Conservation (phyloP, 164 flowering plant species). For the Tinospora cordifolia region DNA sequence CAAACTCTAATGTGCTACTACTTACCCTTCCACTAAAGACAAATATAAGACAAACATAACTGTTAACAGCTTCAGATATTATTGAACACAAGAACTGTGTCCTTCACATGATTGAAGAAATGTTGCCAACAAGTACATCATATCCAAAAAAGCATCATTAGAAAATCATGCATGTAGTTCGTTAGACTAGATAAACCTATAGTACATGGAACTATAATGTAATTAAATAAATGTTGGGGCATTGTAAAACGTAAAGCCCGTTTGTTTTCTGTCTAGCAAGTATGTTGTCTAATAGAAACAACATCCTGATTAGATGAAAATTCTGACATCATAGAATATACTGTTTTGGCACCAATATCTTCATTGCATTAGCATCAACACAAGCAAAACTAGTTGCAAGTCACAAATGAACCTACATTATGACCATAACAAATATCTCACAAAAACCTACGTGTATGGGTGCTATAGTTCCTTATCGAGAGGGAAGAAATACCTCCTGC, state of each 20-base stretch:
- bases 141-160: too few species aligned
- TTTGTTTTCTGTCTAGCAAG: background rate
- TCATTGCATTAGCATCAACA: background rate
- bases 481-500: constrained; percentile 46
- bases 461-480: background rate
- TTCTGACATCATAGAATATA: background rate
- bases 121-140: background rate
- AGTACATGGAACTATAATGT: too few species aligned
- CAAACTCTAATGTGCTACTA: background rate
- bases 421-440: background rate
- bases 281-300: background rate
- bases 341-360: background rate
- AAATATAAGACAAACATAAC: background rate
- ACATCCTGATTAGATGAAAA: background rate
- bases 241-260: background rate
- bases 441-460: background rate
- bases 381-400: background rate
- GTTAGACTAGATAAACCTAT: background rate
- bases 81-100: background rate
- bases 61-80: background rate
- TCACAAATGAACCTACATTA: background rate
- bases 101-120: background rate
- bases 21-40: background rate
- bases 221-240: background rate
- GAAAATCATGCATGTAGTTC: background rate